Percentiles rank a stretch among this genome's conserved stretches.
These are phyloP conservation scores for Clarireedia monteithiana DNA, from an alignment of 2,329 filamentous ascomycete genomes.

Conservation along the genomic window DNA sequence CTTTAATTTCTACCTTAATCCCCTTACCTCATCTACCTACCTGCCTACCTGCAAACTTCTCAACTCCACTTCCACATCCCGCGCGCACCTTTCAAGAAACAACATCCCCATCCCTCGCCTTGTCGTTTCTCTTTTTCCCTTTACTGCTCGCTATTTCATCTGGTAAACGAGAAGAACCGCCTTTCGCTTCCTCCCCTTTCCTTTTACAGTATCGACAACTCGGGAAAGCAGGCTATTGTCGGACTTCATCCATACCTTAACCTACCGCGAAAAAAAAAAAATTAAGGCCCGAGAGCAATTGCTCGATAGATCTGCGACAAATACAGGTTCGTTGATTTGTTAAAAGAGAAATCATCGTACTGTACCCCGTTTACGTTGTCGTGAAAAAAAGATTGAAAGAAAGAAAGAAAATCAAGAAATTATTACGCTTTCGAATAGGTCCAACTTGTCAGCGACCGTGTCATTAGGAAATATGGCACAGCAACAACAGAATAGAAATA, in stretches of 20 bases:
- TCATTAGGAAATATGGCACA: slow-evolving; percentile 19
- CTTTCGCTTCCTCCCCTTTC: neutral
- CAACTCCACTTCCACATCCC: neutral
- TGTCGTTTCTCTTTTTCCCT: neutral
- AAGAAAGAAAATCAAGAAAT: too few species aligned
- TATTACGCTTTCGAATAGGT: neutral
- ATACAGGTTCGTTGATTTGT: too few species aligned
- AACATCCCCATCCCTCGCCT: neutral
- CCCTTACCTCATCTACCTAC: neutral
- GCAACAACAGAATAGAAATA: slow-evolving; percentile 20
- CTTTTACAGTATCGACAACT: neutral
- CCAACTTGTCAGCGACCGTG: slow-evolving; percentile 7
- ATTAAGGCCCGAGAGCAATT: too few species aligned
- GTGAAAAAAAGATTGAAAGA: neutral
- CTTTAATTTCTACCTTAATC: neutral
- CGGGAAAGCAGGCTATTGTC: too few species aligned
- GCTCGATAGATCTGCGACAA: too few species aligned
- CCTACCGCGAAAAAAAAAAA: too few species aligned
- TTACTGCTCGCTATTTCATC: neutral
- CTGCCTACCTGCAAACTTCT: neutral
- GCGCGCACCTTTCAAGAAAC: too few species aligned
- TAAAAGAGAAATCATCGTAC: neutral
- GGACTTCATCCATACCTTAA: too few species aligned
- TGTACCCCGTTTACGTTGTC: neutral
- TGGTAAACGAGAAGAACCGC: neutral